Percentiles rank a stretch among this genome's conserved stretches.
Conservation (phyloP, 2,329 filamentous ascomycete genomes). For the Coniochaeta ligniaria region DNA sequence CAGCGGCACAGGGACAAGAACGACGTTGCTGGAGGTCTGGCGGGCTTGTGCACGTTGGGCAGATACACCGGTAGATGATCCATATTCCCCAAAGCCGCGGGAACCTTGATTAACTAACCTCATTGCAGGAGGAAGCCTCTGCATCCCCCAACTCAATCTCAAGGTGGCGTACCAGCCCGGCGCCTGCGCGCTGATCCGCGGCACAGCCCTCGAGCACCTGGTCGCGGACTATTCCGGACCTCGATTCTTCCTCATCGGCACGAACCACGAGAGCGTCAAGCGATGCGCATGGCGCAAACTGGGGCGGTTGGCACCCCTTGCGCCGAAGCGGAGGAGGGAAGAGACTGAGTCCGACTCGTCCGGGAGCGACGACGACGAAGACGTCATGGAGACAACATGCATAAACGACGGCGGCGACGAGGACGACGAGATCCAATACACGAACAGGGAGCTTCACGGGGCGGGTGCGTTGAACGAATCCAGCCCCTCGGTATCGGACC, state of each 20-base stretch:
- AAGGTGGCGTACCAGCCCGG: no score
- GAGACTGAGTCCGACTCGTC: neutral
- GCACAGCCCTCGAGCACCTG: slow-evolving; percentile 8
- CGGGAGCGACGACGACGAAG: neutral
- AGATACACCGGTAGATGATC: no score
- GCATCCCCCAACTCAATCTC: no score
- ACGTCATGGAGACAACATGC: neutral
- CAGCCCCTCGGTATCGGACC: neutral
- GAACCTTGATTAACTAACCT: no score
- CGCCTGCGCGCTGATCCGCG: slow-evolving; percentile 10
- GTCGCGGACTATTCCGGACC: slow-evolving; percentile 8
- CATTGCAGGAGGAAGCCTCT: no score
- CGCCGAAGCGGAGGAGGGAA: neutral
- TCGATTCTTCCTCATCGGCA: slow-evolving; percentile 12
- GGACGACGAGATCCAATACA: neutral
- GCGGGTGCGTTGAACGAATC: neutral
- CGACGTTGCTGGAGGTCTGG: no score
- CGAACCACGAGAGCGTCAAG: slow-evolving; percentile 10
- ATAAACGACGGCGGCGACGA: neutral
- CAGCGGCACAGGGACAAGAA: no score
- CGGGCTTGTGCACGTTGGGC: no score
- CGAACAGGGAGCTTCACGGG: neutral
- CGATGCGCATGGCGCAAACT: slow-evolving; percentile 3
- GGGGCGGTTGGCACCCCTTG: neutral
- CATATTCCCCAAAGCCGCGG: no score